These are phyloP conservation scores for Chaetomium fimeti DNA, from an alignment of 495 filamentous ascomycete species.

Conservation along the genomic window DNA sequence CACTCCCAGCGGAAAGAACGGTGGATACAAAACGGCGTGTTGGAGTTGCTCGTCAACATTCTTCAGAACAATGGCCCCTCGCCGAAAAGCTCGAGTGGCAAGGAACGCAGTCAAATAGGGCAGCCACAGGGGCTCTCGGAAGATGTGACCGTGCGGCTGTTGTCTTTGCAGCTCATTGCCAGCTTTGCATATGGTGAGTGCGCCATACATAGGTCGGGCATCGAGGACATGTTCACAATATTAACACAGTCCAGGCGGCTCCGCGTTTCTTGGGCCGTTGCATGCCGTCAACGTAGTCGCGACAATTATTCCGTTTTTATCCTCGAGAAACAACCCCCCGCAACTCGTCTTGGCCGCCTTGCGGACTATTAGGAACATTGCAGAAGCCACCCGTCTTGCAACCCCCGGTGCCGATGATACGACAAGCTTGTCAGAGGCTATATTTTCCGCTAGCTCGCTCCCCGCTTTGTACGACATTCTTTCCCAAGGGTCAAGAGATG, in stretches of 20 bases:
- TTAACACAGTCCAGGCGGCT: constrained; percentile 61
- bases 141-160: constrained; percentile 67
- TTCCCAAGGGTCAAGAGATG: constrained; percentile 52
- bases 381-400: constrained; percentile 59
- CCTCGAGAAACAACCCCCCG: constrained; percentile 60
- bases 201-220: not conserved
- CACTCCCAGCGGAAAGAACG: constrained; percentile 82
- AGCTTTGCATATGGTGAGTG: constrained; percentile 79
- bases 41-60: constrained; percentile 64
- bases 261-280: constrained; percentile 72
- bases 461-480: constrained; percentile 63
- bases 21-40: constrained; percentile 66
- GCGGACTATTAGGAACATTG: constrained; percentile 68
- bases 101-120: constrained; percentile 36
- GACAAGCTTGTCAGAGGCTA: constrained; percentile 53
- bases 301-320: constrained; percentile 64
- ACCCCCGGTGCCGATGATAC: constrained; percentile 32
- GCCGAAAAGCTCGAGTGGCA: constrained; percentile 32
- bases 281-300: constrained; percentile 63
- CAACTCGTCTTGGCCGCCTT: constrained; percentile 70
- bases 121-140: constrained; percentile 37
- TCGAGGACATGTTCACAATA: not conserved
- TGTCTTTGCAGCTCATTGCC: constrained; percentile 75
- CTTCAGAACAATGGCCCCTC: constrained; percentile 47
- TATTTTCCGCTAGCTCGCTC: constrained; percentile 63